Percentiles rank a stretch among this genome's conserved stretches.
phyloP scores from a whole-genome alignment of 163 green algal genomes.

The Scenedesmus sp. region DNA sequence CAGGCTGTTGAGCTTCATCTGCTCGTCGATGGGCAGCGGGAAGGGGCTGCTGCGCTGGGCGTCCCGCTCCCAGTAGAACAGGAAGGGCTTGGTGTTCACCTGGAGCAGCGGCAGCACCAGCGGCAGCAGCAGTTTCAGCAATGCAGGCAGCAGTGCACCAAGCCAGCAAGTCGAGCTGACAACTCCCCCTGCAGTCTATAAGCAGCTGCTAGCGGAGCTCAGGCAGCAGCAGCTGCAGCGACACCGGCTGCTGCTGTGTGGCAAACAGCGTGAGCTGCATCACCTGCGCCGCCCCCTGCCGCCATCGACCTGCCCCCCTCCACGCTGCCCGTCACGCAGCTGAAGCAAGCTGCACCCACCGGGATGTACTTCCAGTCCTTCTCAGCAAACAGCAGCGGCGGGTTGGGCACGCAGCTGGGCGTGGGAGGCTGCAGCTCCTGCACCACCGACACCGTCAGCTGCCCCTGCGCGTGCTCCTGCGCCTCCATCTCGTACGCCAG shows the following conservation, averaged over 20 bases:
- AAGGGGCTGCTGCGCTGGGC: constrained; percentile 46
- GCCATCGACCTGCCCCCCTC: no score
- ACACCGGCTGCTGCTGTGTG: neutral
- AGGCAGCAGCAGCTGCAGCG: neutral
- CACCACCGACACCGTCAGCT: constrained; percentile 5
- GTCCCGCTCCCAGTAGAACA: constrained; percentile 63
- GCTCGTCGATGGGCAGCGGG: constrained; percentile 65
- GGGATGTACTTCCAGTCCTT: constrained; percentile 50
- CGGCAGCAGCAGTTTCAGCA: neutral
- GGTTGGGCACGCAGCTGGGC: constrained; percentile 44
- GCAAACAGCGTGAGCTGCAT: no score
- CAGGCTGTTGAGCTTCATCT: constrained; percentile 54
- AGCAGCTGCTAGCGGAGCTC: no score
- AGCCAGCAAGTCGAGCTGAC: neutral
- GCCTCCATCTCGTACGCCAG: neutral
- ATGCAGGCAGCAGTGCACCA: neutral
- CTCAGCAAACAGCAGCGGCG: constrained; percentile 45
- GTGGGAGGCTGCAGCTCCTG: neutral
- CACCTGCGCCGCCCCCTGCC: no score
- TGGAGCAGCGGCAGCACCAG: neutral
- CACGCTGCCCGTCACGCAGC: no score
- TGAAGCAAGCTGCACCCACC: neutral
- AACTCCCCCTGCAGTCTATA: no score
- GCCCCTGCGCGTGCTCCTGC: neutral
- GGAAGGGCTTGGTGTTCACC: constrained; percentile 23